phyloP scores from a whole-genome alignment of 176 grass and related monocot genomes.

The Tillandsia leiboldiana region DNA sequence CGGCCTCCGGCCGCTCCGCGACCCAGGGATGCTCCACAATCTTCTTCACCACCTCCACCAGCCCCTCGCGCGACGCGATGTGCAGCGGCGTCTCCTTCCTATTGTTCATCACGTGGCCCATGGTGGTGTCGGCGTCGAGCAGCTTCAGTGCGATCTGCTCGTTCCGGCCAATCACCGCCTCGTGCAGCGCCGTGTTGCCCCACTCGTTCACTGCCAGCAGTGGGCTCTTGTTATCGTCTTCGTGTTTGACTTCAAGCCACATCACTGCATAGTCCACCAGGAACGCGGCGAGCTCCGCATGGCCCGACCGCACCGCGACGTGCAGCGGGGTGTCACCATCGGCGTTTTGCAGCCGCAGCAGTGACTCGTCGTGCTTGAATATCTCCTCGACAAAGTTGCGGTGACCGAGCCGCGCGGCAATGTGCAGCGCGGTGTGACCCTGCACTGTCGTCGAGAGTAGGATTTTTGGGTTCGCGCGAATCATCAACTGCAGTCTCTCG shows the following conservation, averaged over 20 bases:
- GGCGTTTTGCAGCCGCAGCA: conserved; percentile 26
- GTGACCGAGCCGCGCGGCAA: conserved; percentile 37
- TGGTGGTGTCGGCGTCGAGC: conserved; percentile 23
- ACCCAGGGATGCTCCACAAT: conserved; percentile 37
- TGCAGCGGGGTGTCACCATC: conserved; percentile 65
- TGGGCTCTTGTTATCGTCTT: neutral
- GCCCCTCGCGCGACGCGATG: conserved; percentile 56
- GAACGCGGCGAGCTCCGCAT: conserved; percentile 7
- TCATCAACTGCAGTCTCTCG: neutral
- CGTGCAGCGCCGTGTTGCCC: conserved; percentile 47
- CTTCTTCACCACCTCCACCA: conserved; percentile 25
- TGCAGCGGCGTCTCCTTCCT: conserved; percentile 47
- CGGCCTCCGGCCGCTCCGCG: neutral
- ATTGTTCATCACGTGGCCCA: conserved; percentile 30
- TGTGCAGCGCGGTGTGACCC: conserved; percentile 46
- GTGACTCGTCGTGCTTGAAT: neutral
- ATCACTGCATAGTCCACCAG: neutral
- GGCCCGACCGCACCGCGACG: conserved; percentile 35
- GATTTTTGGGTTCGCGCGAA: neutral
- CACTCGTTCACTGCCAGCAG: conserved; percentile 9
- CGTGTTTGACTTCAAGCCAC: neutral
- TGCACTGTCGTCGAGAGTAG: conserved; percentile 37
- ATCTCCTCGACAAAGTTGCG: conserved; percentile 13
- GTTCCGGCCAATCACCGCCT: conserved; percentile 30
- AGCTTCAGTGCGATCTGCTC: conserved; percentile 30